Conservation (phyloP, 1,284 basidiomycete genomes). For the Puccinia hordei region DNA sequence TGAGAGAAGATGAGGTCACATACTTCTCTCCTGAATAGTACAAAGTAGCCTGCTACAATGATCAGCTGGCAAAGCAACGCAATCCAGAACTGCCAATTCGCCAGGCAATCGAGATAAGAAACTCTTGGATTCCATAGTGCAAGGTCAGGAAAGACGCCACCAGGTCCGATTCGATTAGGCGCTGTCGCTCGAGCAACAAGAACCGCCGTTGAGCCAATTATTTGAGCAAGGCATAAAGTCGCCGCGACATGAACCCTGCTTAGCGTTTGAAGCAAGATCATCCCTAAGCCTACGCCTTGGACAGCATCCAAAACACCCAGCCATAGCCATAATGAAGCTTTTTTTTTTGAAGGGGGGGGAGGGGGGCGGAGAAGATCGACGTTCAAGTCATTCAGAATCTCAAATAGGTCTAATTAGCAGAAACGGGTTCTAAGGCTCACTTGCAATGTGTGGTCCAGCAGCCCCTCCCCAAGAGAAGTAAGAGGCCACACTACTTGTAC, state of each 20-base stretch:
- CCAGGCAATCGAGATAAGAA: constrained; percentile 32
- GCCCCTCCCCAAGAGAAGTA: constrained; percentile 87
- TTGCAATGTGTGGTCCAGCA: constrained; percentile 74
- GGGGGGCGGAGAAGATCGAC: constrained; percentile 30
- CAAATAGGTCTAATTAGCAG: neutral
- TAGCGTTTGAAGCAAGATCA: constrained; percentile 88
- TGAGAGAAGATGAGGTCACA: neutral
- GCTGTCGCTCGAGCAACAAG: constrained; percentile 84
- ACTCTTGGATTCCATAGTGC: constrained; percentile 72
- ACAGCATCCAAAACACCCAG: constrained; percentile 86
- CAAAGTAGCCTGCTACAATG: constrained; percentile 86
- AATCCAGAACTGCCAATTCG: constrained; percentile 76
- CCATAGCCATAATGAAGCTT: constrained; percentile 86
- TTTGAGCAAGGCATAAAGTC: constrained; percentile 80
- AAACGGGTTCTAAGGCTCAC: constrained; percentile 24
- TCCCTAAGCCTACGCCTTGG: constrained; percentile 86
- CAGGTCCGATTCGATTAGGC: constrained; percentile 77
- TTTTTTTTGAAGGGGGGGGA: no score
- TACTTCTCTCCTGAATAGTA: constrained; percentile 83
- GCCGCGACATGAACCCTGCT: constrained; percentile 89
- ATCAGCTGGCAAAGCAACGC: constrained; percentile 76
- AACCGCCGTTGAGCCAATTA: constrained; percentile 67
- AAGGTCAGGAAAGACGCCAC: constrained; percentile 84
- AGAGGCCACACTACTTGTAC: constrained; percentile 76
- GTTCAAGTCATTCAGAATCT: neutral